phyloP scores from a whole-genome alignment of 2,329 filamentous ascomycete genomes.

The Colletotrichum plurivorum region DNA sequence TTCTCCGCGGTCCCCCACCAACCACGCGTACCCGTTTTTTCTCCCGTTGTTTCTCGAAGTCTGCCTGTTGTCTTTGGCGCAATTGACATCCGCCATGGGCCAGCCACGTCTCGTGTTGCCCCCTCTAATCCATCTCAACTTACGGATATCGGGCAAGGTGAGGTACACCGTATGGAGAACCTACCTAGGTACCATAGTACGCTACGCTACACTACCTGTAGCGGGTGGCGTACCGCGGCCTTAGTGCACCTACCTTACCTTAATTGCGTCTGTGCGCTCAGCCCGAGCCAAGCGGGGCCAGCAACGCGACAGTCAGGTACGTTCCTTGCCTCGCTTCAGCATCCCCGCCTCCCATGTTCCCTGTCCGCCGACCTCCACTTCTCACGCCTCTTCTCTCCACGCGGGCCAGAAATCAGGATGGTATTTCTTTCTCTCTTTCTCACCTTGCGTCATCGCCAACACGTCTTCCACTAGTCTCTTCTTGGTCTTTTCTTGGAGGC shows the following conservation, averaged over 20 bases:
- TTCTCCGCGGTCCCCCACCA: not conserved
- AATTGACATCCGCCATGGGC: slow-evolving; percentile 18
- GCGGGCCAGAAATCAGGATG: not conserved
- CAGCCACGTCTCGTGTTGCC: slow-evolving; percentile 25
- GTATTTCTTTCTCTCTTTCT: slow-evolving; percentile 1
- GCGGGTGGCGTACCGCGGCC: not conserved
- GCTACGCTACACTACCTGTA: not conserved
- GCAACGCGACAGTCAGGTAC: not conserved
- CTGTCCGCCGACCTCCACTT: not conserved
- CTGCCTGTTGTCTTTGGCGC: not conserved
- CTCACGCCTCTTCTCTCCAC: not conserved
- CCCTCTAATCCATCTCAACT: not conserved
- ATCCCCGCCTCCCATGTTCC: not conserved
- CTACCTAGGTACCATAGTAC: not conserved
- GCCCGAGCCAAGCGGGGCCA: not conserved
- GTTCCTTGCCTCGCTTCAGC: not conserved
- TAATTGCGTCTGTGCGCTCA: slow-evolving; percentile 15
- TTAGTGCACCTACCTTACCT: slow-evolving; percentile 3
- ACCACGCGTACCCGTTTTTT: not conserved
- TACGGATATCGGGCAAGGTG: too few relatives aligned
- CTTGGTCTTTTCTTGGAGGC: slow-evolving; percentile 8
- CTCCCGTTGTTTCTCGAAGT: slow-evolving; percentile 8
- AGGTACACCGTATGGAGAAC: too few relatives aligned
- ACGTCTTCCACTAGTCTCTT: not conserved
- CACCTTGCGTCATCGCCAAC: slow-evolving; percentile 23